Conservation (phyloP, 2,329 filamentous ascomycete genomes). For the Fusarium dimerum region DNA sequence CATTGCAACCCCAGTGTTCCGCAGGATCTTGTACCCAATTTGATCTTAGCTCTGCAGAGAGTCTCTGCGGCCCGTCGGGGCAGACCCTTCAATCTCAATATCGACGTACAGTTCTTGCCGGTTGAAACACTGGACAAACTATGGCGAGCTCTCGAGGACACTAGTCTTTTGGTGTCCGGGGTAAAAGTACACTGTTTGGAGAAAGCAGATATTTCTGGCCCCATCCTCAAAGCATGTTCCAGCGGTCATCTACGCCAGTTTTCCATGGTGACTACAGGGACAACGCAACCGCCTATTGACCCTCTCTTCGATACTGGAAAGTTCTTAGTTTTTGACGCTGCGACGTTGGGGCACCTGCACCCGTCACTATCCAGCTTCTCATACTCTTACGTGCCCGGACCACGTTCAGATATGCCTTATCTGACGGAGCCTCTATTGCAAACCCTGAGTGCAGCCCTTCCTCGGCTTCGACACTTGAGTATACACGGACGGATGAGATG, state of each 20-base stretch:
- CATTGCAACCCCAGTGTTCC: neutral
- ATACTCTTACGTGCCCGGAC: neutral
- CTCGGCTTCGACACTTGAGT: neutral
- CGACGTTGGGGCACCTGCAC: neutral
- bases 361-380: neutral
- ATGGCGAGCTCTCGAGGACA: neutral
- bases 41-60: neutral
- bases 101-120: neutral
- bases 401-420: neutral
- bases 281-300: neutral
- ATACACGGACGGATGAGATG: neutral
- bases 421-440: neutral
- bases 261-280: neutral
- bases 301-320: neutral
- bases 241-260: neutral
- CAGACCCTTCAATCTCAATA: neutral
- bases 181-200: neutral
- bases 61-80: neutral
- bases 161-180: neutral
- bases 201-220: neutral
- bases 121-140: neutral
- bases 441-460: neutral
- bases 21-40: neutral
- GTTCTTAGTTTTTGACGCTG: neutral
- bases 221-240: neutral